A percentile compares a stretch with the other conserved stretches of the same genome.
These are phyloP conservation scores for Termitomyces sp. DNA, from an alignment of 768 basidiomycete genomes.

Conservation along the genomic window DNA sequence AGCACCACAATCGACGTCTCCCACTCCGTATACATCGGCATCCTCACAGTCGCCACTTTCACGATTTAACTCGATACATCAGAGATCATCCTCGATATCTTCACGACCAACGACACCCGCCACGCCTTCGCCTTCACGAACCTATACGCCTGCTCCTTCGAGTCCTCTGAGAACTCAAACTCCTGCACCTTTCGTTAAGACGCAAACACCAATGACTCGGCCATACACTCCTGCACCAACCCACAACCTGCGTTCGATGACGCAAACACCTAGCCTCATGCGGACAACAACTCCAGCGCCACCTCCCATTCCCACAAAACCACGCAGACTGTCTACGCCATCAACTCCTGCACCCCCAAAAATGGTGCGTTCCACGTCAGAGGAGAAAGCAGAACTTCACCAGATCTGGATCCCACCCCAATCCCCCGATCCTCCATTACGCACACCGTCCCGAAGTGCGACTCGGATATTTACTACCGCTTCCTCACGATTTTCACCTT, in stretches of 20 bases:
- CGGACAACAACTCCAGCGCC: constrained; percentile 36
- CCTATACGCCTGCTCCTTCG: constrained; percentile 37
- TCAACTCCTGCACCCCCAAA: constrained; percentile 54
- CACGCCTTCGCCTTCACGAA: constrained; percentile 36
- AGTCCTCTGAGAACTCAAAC: constrained; percentile 28
- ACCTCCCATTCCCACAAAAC: constrained; percentile 36
- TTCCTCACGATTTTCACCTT: constrained; percentile 20
- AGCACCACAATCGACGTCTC: constrained; percentile 36
- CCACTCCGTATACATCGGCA: constrained; percentile 29
- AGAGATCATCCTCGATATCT: constrained; percentile 57
- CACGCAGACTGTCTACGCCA: constrained; percentile 49
- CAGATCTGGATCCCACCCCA: constrained; percentile 63
- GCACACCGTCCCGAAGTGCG: constrained; percentile 27
- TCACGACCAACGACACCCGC: constrained; percentile 46
- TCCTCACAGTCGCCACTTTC: constrained; percentile 40
- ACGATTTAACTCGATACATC: constrained; percentile 51
- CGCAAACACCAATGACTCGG: constrained; percentile 21
- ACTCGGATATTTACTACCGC: constrained; percentile 19
- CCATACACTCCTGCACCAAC: constrained; percentile 44
- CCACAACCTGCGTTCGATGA: constrained; percentile 28
- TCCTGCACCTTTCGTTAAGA: constrained; percentile 29
- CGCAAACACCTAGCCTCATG: constrained; percentile 34
- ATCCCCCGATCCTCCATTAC: constrained; percentile 19
- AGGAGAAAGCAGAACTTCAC: constrained; percentile 60
- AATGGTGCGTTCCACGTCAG: constrained; percentile 59